phyloP scores from a whole-genome alignment of 179 eudicot species.

The Kewa caespitosa region DNA sequence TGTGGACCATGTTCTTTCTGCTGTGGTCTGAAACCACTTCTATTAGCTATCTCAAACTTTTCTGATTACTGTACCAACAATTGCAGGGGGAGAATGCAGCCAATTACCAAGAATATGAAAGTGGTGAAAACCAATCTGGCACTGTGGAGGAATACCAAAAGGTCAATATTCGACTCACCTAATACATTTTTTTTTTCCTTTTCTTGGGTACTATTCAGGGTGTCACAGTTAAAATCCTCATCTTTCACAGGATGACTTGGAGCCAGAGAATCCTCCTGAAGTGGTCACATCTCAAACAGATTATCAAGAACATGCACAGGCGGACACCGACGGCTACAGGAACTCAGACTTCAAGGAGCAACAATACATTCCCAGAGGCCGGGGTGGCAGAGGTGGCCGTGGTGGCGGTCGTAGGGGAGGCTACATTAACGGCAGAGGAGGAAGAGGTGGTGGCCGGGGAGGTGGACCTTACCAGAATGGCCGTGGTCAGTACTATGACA shows the following conservation, averaged over 20 bases:
- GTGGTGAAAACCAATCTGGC: conserved; percentile 35
- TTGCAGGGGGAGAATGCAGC: conserved; percentile 48
- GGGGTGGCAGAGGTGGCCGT: conserved; percentile 64
- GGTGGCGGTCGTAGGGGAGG: conserved; percentile 61
- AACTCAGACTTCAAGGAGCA: conserved; percentile 49
- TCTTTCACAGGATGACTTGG: conserved; percentile 48
- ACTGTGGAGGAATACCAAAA: conserved; percentile 45
- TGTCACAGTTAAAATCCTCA: background rate
- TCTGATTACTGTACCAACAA: background rate
- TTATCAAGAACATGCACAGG: conserved; percentile 33
- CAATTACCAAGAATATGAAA: conserved; percentile 45
- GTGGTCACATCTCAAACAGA: conserved; percentile 42
- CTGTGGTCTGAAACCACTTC: background rate
- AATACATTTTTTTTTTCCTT: background rate
- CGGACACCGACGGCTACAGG: conserved; percentile 38
- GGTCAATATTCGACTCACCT: conserved; percentile 31
- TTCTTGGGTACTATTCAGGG: background rate
- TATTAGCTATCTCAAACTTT: background rate
- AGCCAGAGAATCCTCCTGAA: conserved; percentile 39
- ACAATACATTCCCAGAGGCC: conserved; percentile 44
- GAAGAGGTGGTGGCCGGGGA: conserved; percentile 57
- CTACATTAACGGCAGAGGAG: conserved; percentile 68
- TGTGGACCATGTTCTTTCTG: background rate
- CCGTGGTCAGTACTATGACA: conserved; percentile 61
- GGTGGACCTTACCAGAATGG: conserved; percentile 75